These are phyloP conservation scores for Scortechinia acanthostroma DNA, from an alignment of 2,329 filamentous ascomycete species.

Conservation along the genomic window DNA sequence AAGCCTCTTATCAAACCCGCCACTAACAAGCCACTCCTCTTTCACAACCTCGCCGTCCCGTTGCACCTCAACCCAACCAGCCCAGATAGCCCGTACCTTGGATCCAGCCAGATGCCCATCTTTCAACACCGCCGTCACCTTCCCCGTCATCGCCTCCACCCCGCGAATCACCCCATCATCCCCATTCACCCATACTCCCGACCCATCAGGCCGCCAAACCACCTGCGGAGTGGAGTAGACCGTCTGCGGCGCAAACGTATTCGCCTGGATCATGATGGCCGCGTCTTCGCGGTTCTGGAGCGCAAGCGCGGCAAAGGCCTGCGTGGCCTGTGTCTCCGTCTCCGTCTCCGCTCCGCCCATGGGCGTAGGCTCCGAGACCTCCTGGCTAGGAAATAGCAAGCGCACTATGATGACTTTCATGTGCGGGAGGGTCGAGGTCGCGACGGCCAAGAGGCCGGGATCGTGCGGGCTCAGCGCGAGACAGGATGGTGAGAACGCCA, in stretches of 20 bases:
- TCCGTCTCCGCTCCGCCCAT: constrained; percentile 6
- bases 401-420: constrained; percentile 56
- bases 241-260: constrained; percentile 55
- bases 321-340: constrained; percentile 35
- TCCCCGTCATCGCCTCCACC: constrained; percentile 49
- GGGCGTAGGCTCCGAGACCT: constrained; percentile 5
- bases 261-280: constrained; percentile 50
- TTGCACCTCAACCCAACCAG: constrained; percentile 24
- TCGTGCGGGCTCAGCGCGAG: constrained; percentile 46
- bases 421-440: constrained; percentile 50
- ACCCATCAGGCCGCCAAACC: constrained; percentile 53
- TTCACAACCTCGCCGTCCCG: constrained; percentile 12
- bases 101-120: constrained; percentile 43
- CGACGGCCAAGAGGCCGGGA: constrained; percentile 44
- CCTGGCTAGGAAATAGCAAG: constrained; percentile 37
- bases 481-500: constrained; percentile 51
- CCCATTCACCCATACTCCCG: constrained; percentile 56
- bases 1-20: constrained; percentile 55
- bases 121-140: constrained; percentile 38
- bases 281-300: constrained; percentile 47
- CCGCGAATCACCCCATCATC: constrained; percentile 57
- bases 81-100: constrained; percentile 51
- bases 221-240: constrained; percentile 55
- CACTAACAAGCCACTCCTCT: constrained; percentile 48
- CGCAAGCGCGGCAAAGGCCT: constrained; percentile 37